Conservation (phyloP, 768 basidiomycete species). For the Cystofilobasidium capitatum region DNA sequence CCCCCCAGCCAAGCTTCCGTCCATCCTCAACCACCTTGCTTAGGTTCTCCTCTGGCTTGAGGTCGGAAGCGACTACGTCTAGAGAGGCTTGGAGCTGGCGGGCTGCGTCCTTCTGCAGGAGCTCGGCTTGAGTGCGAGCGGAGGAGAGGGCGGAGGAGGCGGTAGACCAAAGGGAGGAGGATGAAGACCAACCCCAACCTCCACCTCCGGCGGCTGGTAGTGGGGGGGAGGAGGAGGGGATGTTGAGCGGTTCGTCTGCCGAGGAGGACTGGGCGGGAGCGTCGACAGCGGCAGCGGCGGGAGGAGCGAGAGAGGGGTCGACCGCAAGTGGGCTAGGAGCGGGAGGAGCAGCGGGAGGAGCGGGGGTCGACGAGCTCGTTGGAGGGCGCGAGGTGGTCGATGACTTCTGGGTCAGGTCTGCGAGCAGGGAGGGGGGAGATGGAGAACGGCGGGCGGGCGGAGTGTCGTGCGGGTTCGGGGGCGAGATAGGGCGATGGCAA, state of each 20-base stretch:
- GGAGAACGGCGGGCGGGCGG: not conserved
- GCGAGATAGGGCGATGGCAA: not conserved
- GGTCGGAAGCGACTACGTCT: constrained; percentile 16
- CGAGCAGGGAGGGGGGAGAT: not conserved
- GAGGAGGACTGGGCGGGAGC: not conserved
- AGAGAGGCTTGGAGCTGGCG: constrained; percentile 1
- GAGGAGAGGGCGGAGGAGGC: constrained; percentile 12
- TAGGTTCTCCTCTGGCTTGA: not conserved
- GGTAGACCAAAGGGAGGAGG: constrained; percentile 22
- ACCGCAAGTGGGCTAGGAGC: constrained; percentile 26
- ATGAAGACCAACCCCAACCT: constrained; percentile 10
- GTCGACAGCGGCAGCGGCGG: constrained; percentile 3
- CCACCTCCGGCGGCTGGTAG: not conserved
- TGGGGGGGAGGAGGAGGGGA: constrained; percentile 3
- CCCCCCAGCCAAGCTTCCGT: not conserved
- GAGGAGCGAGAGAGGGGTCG: too few relatives aligned
- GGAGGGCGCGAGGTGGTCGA: constrained; percentile 3
- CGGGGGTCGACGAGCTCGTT: not conserved
- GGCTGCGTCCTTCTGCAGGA: constrained; percentile 12
- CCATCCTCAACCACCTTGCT: constrained; percentile 10
- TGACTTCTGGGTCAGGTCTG: constrained; percentile 23
- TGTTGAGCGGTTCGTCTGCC: constrained; percentile 13
- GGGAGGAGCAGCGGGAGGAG: constrained; percentile 12
- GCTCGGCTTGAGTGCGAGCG: constrained; percentile 10
- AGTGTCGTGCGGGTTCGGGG: too few relatives aligned